Conservation (phyloP, 1,139 yeast genomes). For the Sugiyamaella grinbergsii region DNA sequence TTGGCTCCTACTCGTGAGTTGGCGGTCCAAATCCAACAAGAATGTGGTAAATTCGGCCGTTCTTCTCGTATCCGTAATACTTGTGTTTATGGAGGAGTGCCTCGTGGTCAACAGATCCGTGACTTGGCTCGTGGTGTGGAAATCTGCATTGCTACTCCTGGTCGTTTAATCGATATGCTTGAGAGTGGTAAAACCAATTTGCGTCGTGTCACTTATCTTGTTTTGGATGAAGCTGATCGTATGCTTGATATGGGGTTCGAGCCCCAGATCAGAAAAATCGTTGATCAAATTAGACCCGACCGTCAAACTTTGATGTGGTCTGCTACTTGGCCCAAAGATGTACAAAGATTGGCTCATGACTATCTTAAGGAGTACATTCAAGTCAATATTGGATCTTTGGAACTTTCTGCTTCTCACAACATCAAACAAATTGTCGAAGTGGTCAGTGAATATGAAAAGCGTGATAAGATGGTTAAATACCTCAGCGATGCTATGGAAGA, state of each 20-base stretch:
- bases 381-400: slow-evolving; percentile 94
- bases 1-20: slow-evolving; percentile 98
- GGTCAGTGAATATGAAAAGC: slow-evolving; percentile 86
- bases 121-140: slow-evolving; percentile 94
- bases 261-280: slow-evolving; percentile 93
- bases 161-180: slow-evolving; percentile 96
- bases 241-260: slow-evolving; percentile 92
- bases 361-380: slow-evolving; percentile 91
- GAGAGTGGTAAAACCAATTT: slow-evolving; percentile 94
- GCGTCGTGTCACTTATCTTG: slow-evolving; percentile 94
- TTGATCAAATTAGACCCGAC: slow-evolving; percentile 94
- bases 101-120: slow-evolving; percentile 95
- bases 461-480: slow-evolving; percentile 84
- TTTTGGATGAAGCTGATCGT: slow-evolving; percentile 94
- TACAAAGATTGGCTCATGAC: slow-evolving; percentile 87
- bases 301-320: slow-evolving; percentile 99
- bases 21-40: slow-evolving; percentile 96
- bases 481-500: slow-evolving; percentile 83
- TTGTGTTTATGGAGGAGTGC: slow-evolving; percentile 99
- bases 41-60: slow-evolving; percentile 91
- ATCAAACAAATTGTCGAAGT: slow-evolving; percentile 94
- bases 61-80: slow-evolving; percentile 94
- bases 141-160: slow-evolving; percentile 94
- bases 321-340: slow-evolving; percentile 99
- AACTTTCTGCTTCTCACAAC: slow-evolving; percentile 93